Base-by-base conservation (phyloP, 2,329 filamentous ascomycete species). In the Phyllachora maydis region DNA sequence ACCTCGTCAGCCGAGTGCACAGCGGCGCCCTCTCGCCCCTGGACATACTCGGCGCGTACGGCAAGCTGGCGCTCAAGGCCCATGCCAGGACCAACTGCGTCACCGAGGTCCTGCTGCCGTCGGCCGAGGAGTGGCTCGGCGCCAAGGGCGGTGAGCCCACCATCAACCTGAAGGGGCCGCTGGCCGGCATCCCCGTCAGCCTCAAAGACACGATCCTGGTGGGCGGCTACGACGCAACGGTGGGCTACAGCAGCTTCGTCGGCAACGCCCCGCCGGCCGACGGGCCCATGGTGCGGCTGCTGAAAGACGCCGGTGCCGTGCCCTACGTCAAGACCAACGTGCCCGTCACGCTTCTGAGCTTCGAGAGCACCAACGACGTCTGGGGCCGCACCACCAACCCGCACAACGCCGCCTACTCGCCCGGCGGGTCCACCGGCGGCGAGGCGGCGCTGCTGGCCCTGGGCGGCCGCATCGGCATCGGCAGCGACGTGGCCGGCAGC, bases 311-410 rank as follows among this genome's bases (percentile, higher is more conserved):
- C 3, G 77, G 83, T 12, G 82, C 83, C 0, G 61, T 93, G 2
- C 83, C 83, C 0, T 92, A 91, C 41, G 79, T 83, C 32, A 95
- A 93, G 56, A 93, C 83, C 1, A 88, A 88, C 31, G 45, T 90
- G 2, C 85, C 83, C 4, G 75, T 85, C 27, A 91, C 82, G 0
- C 60, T 92, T 2, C 58, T 91, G 19, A 82, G 74, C 27, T 91
- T 91, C 37, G 82, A 91, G 46, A 82, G 75, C 10, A 66, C 67
- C 26, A 69, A 69, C 37, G 62, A 64, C 30, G 54, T 93, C 11
- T 95, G 83, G 79, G 83, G 85, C 6, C 63, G 69, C 16, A 72
- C 64, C 33, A 70, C 62, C 10, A 93, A 92, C 41, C 82, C 83
- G 0, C 79, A 91, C 47, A 82, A 81, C 40, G 48, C 50, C n/a